phyloP scores from a whole-genome alignment of 805 yeast genomes.

The Ascoidea rubescens region DNA sequence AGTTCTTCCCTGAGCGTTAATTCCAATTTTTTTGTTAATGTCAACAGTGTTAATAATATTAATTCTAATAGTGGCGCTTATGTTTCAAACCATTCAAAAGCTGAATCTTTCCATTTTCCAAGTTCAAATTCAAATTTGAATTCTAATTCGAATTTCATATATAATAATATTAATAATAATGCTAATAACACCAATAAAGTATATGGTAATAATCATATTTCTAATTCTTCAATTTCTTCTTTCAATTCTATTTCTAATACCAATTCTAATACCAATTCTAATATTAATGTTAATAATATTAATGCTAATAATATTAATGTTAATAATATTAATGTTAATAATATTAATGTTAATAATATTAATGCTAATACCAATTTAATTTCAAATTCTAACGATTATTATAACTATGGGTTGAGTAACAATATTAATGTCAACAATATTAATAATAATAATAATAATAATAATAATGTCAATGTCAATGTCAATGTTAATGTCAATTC shows the following conservation, averaged over 20 bases:
- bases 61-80: neutral
- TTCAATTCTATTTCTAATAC: neutral
- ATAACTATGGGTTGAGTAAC: too few species aligned
- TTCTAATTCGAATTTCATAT: neutral
- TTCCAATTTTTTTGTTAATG: neutral
- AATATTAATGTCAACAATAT: too few species aligned
- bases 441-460: too few species aligned
- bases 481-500: too few species aligned
- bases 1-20: neutral
- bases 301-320: neutral
- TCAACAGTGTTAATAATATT: neutral
- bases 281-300: too few species aligned
- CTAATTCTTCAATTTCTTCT: neutral
- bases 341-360: too few species aligned
- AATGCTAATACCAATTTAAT: neutral
- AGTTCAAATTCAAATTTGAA: neutral
- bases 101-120: too few species aligned
- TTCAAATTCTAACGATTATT: too few species aligned
- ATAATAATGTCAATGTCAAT: too few species aligned
- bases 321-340: too few species aligned
- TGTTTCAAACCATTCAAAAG: neutral
- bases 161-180: too few species aligned
- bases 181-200: neutral
- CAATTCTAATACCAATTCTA: neutral
- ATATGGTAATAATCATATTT: neutral